A percentile compares a stretch with the other conserved stretches of the same genome.
phyloP scores from a whole-genome alignment of 306 rosid genomes.

The cucumber (Cucumis sativus) region DNA sequence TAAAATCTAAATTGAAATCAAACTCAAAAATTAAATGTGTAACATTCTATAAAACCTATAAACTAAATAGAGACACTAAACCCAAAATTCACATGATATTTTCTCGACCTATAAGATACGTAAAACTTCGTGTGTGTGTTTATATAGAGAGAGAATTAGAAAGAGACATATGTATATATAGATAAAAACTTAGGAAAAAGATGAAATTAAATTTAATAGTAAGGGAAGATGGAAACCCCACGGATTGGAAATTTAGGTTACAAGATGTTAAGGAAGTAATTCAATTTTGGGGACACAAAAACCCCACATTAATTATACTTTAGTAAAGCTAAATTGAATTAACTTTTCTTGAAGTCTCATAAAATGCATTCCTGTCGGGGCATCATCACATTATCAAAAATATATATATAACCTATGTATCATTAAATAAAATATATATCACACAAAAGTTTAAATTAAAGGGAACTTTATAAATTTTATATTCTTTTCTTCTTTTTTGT shows the following conservation, averaged over 20 bases:
- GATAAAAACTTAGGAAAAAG: too few relatives aligned
- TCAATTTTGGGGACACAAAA: slow-evolving; percentile 37
- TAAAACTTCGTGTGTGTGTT: too few relatives aligned
- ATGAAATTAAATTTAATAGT: background rate
- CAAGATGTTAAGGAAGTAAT: slow-evolving; percentile 23
- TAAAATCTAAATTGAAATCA: too few relatives aligned
- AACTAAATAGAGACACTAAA: too few relatives aligned
- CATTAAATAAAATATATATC: background rate
- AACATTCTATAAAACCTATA: too few relatives aligned
- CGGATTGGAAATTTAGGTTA: slow-evolving; percentile 38
- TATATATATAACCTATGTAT: slow-evolving; percentile 19
- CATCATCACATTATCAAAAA: slow-evolving; percentile 38
- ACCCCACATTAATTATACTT: slow-evolving; percentile 43
- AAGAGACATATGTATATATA: too few relatives aligned
- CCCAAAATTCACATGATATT: too few relatives aligned
- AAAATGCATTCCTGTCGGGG: slow-evolving; percentile 56
- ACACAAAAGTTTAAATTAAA: too few relatives aligned
- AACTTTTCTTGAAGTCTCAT: slow-evolving; percentile 52
- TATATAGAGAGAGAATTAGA: too few relatives aligned
- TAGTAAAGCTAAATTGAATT: background rate
- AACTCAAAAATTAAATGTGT: too few relatives aligned
- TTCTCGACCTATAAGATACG: too few relatives aligned
- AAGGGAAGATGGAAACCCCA: slow-evolving; percentile 26
- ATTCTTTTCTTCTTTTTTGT: background rate
- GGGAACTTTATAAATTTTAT: too few relatives aligned